Base-by-base conservation (phyloP, 192 early-diverging fungal genomes). In the Oehlia diaphana region DNA sequence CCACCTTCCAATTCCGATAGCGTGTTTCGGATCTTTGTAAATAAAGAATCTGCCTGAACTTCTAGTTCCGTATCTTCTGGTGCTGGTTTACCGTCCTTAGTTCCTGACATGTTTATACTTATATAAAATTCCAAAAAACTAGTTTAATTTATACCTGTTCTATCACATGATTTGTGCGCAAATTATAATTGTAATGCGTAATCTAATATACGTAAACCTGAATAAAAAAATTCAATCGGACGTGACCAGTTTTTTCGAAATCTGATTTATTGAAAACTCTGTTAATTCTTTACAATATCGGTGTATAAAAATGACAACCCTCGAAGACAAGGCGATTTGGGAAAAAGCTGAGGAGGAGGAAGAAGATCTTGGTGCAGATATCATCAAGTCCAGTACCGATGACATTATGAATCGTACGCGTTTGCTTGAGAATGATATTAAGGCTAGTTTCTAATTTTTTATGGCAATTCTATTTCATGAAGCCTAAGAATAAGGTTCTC, bases 391-490 rank as follows among this genome's bases (percentile, higher is more conserved):
- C 19, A 89, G 89, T 81, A 96, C 93, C 26, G 96, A 97, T 76
- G 96, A 99, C 79, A 97, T 99, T 83, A 87, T 84, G 81, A 97
- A 97, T 83, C 89, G 96, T 77, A 92, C 94, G 28, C 91, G 94
- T 82, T 90, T 99, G 67, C 91, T 99, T 80, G 96, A 98, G 79
- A 98, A 97, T 83, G 96, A 99, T 83, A 96, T 97, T 82, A 95
- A 97, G 88, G 96, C 96, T 82, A 66, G 35, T 16, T 42, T 42
- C 6, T 6, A 26, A 42, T 9, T 12, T 47, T 47, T 47, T 47
- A 47, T 47, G 2, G 10, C 10, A 47, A 47, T 47, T 47, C 12
- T 49, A 21, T 79, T 26, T 80, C 68, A 64, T 49, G 28, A 23
- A 28, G 44, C 44, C 44, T 12, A 47, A 10, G 10, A 10, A 47